A percentile compares a stretch with the other conserved stretches of the same genome.
phyloP scores from a whole-genome alignment of 2,329 filamentous ascomycete genomes.

The Phialophora tarda region DNA sequence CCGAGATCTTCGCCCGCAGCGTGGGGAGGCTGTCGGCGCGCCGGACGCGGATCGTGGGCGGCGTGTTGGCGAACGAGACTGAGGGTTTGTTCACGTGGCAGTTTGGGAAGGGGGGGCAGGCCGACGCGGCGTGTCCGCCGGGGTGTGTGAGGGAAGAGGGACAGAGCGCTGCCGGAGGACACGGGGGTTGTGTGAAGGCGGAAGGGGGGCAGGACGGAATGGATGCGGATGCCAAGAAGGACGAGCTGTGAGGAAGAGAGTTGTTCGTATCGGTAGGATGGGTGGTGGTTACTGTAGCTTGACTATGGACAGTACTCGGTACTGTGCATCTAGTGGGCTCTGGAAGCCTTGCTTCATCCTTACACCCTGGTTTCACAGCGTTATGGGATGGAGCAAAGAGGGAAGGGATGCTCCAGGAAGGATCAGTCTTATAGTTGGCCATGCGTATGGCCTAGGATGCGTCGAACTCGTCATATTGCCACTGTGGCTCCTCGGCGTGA shows the following conservation, averaged over 20 bases:
- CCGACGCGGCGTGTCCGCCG: slow-evolving; percentile 19
- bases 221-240: not conserved
- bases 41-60: slow-evolving; percentile 51
- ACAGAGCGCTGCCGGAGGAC: not conserved
- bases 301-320: not conserved
- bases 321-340: no score
- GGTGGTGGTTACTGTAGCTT: not conserved
- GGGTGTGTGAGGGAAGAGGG: slow-evolving; percentile 16
- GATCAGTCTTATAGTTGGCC: no score
- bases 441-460: no score
- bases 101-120: slow-evolving; percentile 50
- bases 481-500: no score
- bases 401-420: no score
- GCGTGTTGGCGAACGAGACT: slow-evolving; percentile 59
- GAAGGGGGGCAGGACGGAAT: no score
- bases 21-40: slow-evolving; percentile 42
- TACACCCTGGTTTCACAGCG: no score
- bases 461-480: no score
- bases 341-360: no score
- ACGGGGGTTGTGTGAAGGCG: slow-evolving; percentile 11
- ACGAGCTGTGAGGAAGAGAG: slow-evolving; percentile 7
- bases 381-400: no score
- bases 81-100: slow-evolving; percentile 63
- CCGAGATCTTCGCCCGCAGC: slow-evolving; percentile 52
- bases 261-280: not conserved